A percentile compares a stretch with the other conserved stretches of the same genome.
Evolutionary conservation across 306 rosid genomes (phyloP).

Genomic region (Dalbergia cultrata): DNA sequence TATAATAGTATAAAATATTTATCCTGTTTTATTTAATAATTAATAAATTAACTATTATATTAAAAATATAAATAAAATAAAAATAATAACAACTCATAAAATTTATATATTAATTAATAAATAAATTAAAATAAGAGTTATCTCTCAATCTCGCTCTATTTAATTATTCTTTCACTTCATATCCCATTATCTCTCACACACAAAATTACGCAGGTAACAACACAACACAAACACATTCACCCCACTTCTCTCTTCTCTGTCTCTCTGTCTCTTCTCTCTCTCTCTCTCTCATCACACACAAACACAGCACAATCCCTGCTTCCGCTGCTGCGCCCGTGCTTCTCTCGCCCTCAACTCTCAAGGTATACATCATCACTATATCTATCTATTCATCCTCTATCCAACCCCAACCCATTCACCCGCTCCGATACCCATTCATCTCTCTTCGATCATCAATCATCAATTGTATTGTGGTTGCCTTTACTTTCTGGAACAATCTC

Average conservation of each 20-base stretch:
- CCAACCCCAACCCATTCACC: background rate
- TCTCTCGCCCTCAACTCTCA: background rate
- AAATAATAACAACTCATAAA: too few species aligned
- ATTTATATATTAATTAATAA: too few species aligned
- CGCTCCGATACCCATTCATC: background rate
- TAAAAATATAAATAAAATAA: too few species aligned
- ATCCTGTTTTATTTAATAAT: too few species aligned
- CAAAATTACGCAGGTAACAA: too few species aligned
- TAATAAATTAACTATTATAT: too few species aligned
- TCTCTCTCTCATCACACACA: background rate
- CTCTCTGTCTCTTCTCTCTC: background rate
- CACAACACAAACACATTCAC: too few species aligned
- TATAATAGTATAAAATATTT: too few species aligned
- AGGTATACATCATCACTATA: background rate
- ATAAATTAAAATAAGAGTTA: too few species aligned
- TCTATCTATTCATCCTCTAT: background rate
- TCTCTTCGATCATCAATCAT: background rate
- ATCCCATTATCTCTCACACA: too few species aligned
- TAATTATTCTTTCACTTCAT: too few species aligned
- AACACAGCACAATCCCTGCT: background rate
- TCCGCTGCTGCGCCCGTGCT: background rate
- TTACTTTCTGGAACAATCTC: background rate
- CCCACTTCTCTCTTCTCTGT: background rate
- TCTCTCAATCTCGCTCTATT: rapidly evolving
- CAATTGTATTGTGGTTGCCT: background rate